These are phyloP conservation scores for Bjerkandera adusta DNA, from an alignment of 1,284 basidiomycete genomes.

Conservation along the genomic window DNA sequence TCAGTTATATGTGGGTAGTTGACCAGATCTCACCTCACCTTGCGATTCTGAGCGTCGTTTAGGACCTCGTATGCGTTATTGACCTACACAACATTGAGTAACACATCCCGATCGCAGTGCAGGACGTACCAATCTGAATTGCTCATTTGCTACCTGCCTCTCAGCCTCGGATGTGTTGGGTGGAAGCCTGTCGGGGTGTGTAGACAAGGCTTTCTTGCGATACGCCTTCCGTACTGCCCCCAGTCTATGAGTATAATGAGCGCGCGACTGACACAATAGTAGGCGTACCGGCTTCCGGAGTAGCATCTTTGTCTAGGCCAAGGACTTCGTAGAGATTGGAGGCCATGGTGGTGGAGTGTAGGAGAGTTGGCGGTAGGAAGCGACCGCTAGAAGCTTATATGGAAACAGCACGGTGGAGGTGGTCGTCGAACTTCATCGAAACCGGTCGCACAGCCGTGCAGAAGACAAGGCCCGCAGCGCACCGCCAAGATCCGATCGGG, in stretches of 20 bases:
- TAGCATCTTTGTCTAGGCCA: slow-evolving; percentile 36
- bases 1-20: slow-evolving; percentile 7
- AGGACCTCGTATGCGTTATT: slow-evolving; percentile 54
- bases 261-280: background rate
- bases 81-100: slow-evolving; percentile 29
- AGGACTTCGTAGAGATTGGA: slow-evolving; percentile 56
- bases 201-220: slow-evolving; percentile 42
- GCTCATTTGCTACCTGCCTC: slow-evolving; percentile 41
- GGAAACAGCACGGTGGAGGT: slow-evolving; percentile 1
- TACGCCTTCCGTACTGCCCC: slow-evolving; percentile 48
- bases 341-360: slow-evolving; percentile 41
- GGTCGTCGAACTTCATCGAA: slow-evolving; percentile 14
- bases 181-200: slow-evolving; percentile 48
- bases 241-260: background rate
- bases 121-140: slow-evolving; percentile 40
- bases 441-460: background rate
- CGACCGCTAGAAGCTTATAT: background rate
- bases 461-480: too few species aligned
- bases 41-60: slow-evolving; percentile 39
- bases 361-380: background rate
- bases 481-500: too few species aligned
- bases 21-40: slow-evolving; percentile 26
- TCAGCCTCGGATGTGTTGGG: slow-evolving; percentile 35
- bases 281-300: slow-evolving; percentile 41
- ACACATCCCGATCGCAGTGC: background rate